Base-by-base conservation (phyloP, 805 yeast species). In the Cyberlindnera xishuangbannaensis region DNA sequence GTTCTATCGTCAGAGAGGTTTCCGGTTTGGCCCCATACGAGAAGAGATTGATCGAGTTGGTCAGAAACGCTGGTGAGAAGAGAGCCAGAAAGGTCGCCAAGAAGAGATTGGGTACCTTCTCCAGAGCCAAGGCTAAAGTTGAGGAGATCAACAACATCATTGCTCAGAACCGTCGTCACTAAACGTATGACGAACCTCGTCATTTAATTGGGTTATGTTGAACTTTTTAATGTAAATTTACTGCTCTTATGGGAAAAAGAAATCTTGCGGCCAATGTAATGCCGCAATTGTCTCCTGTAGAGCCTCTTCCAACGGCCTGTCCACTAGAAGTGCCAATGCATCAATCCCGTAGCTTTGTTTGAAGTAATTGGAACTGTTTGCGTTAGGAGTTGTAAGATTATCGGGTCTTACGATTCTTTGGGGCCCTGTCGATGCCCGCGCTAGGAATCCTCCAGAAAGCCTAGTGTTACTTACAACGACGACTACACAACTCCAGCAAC, bases 31-130 rank as follows among this genome's bases (percentile, higher is more conserved):
- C 99, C 54, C 98, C 99, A 73, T 92, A 92, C 73, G 99, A 92
- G 78, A 88, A 96, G 80, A 88, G 99, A 77, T 81, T 92, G 68
- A 83, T 94, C 64, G 99, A 92, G 77, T 80, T 92, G 75, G 79
- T 92, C 83, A 92, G 98, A 82, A 92, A 94, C 78, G 88, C 96
- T 68, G 95, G 96, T 81, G 99, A 92, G 77, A 92, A 92, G 95
- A 92, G 97, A 79, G 98, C 99, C 58, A 85, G 92, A 86, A 92
- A 92, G 87, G 87, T 92, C 66, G 97, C 97, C 56, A 92, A 92
- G 92, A 92, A 85, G 95, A 90, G 92, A 85, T 85, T 92, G 66
- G 99, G 99, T 76, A 86, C 98, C 61, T 95, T 90, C 83, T 81
- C 79, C 78, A 94, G 99, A 80, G 97, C 97, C 62, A 85, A 86